Evolutionary conservation across 2,329 filamentous ascomycete genomes (phyloP).

Genomic region (Claviceps cyperi): DNA sequence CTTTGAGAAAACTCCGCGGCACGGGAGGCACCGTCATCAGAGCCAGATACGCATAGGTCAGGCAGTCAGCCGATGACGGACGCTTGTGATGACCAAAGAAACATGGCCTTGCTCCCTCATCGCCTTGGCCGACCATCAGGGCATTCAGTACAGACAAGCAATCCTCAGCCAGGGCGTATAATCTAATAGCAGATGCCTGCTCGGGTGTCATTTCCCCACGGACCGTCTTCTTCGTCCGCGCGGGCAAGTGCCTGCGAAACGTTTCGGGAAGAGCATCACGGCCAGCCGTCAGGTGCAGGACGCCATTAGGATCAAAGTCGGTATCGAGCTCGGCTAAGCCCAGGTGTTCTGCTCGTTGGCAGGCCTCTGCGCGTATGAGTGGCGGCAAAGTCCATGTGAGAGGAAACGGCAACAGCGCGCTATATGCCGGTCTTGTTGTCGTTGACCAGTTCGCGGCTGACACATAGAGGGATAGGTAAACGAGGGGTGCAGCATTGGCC

Average conservation of each 20-base stretch:
- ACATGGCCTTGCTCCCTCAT: constrained; percentile 14
- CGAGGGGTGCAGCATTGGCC: constrained; percentile 58
- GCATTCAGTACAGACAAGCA: constrained; percentile 59
- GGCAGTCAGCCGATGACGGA: constrained; percentile 49
- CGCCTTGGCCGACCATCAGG: constrained; percentile 21
- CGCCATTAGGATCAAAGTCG: constrained; percentile 30
- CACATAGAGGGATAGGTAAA: constrained; percentile 81
- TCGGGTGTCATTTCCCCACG: constrained; percentile 51
- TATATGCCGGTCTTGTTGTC: constrained; percentile 68
- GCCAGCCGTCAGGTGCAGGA: constrained; percentile 22
- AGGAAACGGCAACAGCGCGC: constrained; percentile 67
- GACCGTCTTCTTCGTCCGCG: constrained; percentile 39
- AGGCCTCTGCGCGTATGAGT: constrained; percentile 53
- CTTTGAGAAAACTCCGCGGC: constrained; percentile 26
- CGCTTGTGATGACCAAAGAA: constrained; percentile 16
- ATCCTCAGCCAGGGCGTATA: constrained; percentile 57
- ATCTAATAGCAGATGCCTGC: constrained; percentile 57
- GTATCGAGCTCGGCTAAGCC: constrained; percentile 55
- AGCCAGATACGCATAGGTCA: constrained; percentile 66
- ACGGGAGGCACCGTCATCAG: constrained; percentile 46
- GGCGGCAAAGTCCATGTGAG: constrained; percentile 77
- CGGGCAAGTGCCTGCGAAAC: constrained; percentile 24
- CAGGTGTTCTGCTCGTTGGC: constrained; percentile 53
- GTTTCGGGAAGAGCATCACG: constrained; percentile 24
- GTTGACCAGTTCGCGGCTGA: constrained; percentile 76